Evolutionary conservation across 2,329 filamentous ascomycete genomes (phyloP).

Genomic region (Trichoderma afroharzianum): DNA sequence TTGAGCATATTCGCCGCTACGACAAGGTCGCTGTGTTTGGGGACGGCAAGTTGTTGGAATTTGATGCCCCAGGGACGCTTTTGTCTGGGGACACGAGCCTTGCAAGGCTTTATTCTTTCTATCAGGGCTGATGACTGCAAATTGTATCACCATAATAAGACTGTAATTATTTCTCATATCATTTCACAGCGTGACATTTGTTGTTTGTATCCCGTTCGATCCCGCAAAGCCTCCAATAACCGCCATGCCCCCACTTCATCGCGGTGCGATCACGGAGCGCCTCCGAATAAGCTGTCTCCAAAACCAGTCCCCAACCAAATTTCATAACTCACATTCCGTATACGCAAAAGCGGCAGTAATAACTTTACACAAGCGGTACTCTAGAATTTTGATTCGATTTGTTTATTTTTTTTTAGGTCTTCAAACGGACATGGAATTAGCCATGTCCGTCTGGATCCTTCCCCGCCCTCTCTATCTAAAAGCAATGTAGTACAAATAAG

Average conservation of each 20-base stretch:
- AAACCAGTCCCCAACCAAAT: background rate
- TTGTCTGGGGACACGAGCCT: conserved; percentile 23
- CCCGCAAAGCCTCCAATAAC: background rate
- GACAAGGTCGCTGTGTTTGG: conserved; percentile 52
- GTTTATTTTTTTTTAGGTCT: conserved; percentile 6
- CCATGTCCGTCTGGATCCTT: conserved; percentile 18
- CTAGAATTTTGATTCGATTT: background rate
- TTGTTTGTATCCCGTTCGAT: background rate
- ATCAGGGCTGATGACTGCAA: background rate
- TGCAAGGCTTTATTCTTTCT: background rate
- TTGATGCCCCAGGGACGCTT: conserved; percentile 5
- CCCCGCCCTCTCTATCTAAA: conserved; percentile 25
- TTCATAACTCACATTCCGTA: background rate
- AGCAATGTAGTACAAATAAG: conserved; percentile 26
- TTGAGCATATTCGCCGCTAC: conserved; percentile 36
- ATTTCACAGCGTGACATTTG: background rate
- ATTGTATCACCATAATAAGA: background rate
- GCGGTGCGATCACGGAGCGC: conserved; percentile 6
- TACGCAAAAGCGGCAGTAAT: background rate
- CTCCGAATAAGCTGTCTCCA: background rate
- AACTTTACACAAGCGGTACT: background rate
- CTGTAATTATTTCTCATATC: background rate
- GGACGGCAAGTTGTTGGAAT: conserved; percentile 31
- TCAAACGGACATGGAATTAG: conserved; percentile 8
- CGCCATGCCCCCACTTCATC: background rate